These are phyloP conservation scores for Suhomyces choctaworum DNA, from an alignment of 1,139 yeast species.

Conservation along the genomic window DNA sequence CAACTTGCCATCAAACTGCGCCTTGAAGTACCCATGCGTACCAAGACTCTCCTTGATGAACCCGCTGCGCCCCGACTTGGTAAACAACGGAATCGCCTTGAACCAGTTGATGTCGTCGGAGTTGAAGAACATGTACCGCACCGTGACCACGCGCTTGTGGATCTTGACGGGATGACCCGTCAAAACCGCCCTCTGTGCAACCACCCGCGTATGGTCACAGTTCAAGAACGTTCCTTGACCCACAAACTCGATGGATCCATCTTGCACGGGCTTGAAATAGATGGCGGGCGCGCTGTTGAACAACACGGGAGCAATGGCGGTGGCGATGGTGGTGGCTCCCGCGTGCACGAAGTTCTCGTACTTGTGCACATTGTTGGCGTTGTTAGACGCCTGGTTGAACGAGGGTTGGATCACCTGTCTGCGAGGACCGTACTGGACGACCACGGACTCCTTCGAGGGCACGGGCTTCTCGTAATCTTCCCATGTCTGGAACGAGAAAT, in stretches of 20 bases:
- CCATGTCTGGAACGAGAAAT: constrained; percentile 83
- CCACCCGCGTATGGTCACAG: constrained; percentile 78
- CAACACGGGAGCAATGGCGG: constrained; percentile 86
- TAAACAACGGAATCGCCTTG: constrained; percentile 88
- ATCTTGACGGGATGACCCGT: constrained; percentile 97
- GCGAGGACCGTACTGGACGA: constrained; percentile 93
- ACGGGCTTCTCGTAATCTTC: constrained; percentile 85
- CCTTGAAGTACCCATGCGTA: constrained; percentile 97
- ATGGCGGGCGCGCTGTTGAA: constrained; percentile 83
- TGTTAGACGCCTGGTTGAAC: constrained; percentile 76
- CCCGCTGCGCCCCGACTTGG: constrained; percentile 90
- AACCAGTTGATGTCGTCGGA: constrained; percentile 86
- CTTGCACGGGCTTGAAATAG: constrained; percentile 56
- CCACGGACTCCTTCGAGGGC: constrained; percentile 72
- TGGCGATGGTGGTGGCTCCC: constrained; percentile 72
- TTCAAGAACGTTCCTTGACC: constrained; percentile 92
- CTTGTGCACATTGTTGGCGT: constrained; percentile 84
- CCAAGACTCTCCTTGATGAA: constrained; percentile 94
- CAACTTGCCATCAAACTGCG: constrained; percentile 88
- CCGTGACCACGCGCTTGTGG: constrained; percentile 87
- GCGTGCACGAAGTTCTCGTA: constrained; percentile 81
- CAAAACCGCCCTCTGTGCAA: constrained; percentile 84
- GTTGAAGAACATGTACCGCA: constrained; percentile 97
- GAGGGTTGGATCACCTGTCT: constrained; percentile 83
- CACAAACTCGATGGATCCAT: constrained; percentile 60